Base-by-base conservation (phyloP, 2,329 filamentous ascomycete species). In the Pseudopithomyces chartarum region DNA sequence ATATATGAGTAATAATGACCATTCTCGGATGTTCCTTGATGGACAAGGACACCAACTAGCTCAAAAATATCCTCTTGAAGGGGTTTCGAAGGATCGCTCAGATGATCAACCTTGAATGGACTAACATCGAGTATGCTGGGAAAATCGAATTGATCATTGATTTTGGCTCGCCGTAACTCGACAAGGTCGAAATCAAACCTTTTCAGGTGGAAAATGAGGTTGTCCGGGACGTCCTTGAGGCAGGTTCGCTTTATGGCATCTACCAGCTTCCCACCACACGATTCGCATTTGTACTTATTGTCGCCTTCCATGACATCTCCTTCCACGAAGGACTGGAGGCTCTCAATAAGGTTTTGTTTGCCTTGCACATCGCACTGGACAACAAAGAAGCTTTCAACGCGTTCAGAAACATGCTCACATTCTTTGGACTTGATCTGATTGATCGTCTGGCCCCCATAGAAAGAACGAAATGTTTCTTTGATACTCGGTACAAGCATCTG, bases 1-100 rank as follows among this genome's bases (percentile, higher is more conserved):
- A 96, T 92, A 73, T 92, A 98, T 0, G 94, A 98, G 77, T 97
- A 98, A 77, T 99, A 99, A 74, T 99, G 95, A 0, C 95, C 95
- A 26, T 92, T 94, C 70, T 97, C 92, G 12, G 94, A 92, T 2
- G 90, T 96, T 15, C 95, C 95, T 13, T 90, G 90, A 73, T 99
- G 95, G 1, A 99, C 92, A 17, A 99, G 86, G 44, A 99, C 87
- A 2, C 95, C 95, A n/a, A 97, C 93, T 2, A 99, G 84, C 74
- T 97, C 92, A 68, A 98, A 99, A 0, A 90, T 75, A 74, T 99
- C 95, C 38, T 88, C 84, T 43, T 85, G 76, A 3, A 78, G 76
- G 2, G 83, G 79, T 3, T 80, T 74, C 1, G 81, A 78, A 3
- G 85, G 81, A 55, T 90, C 82, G 61, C 87, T 90, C 32, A 97